phyloP scores from a whole-genome alignment of 2,329 filamentous ascomycete species.

The Massarina eburnea region DNA sequence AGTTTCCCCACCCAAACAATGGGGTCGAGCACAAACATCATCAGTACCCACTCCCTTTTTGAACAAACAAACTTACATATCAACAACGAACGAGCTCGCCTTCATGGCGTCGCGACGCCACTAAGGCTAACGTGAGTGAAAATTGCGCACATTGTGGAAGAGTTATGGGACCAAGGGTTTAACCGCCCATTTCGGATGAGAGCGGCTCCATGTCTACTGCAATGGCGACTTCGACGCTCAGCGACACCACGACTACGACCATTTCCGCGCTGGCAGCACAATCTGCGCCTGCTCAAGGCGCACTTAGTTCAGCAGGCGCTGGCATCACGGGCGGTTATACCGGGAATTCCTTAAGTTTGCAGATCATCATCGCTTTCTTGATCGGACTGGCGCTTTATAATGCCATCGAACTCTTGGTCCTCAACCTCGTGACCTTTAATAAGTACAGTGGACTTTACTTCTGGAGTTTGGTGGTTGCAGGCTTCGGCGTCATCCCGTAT shows the following conservation, averaged over 20 bases:
- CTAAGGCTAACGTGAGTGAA: not conserved
- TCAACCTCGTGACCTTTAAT: constrained; percentile 53
- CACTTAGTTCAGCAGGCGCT: constrained; percentile 28
- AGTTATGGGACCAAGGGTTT: not conserved
- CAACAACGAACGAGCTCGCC: not conserved
- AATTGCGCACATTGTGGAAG: not conserved
- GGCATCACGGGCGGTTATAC: constrained; percentile 39
- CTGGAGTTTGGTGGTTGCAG: constrained; percentile 50
- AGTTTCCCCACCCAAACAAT: constrained; percentile 11
- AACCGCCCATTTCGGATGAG: constrained; percentile 7
- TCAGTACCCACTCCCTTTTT: not conserved
- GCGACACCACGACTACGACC: constrained; percentile 12
- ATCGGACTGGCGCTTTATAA: constrained; percentile 43
- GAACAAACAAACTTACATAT: too few species aligned
- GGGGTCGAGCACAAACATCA: not conserved
- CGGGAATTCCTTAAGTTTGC: constrained; percentile 30
- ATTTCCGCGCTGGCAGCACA: constrained; percentile 14
- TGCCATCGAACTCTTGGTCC: constrained; percentile 48
- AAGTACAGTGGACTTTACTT: constrained; percentile 53
- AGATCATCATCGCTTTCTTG: constrained; percentile 41
- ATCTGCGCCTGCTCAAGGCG: constrained; percentile 31
- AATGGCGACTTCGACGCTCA: constrained; percentile 16
- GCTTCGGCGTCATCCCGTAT: constrained; percentile 51
- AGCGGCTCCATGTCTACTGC: not conserved
- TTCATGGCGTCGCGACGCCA: not conserved